These are phyloP conservation scores for Cicer judaicum DNA, from an alignment of 306 rosid genomes.

Conservation along the genomic window DNA sequence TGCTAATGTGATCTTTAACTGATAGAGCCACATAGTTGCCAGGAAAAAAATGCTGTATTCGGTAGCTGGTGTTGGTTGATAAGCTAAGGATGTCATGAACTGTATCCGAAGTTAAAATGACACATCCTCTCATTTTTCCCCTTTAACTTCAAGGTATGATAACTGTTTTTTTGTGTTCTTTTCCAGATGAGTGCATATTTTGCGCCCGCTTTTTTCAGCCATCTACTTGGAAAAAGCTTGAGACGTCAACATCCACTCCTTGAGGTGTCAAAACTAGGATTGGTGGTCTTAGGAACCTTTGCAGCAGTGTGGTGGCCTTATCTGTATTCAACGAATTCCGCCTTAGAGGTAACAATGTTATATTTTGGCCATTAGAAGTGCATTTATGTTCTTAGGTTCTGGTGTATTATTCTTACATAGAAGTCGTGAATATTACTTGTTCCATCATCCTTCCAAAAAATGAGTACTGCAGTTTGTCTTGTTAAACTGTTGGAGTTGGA, in stretches of 20 bases:
- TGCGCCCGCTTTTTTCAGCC: constrained; percentile 94
- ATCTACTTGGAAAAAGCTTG: constrained; percentile 85
- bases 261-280: constrained; percentile 77
- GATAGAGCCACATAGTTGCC: constrained; percentile 27
- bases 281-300: constrained; percentile 77
- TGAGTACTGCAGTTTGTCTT: no score
- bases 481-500: no score
- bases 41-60: constrained; percentile 7
- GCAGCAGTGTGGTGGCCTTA: constrained; percentile 89
- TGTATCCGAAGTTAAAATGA: constrained; percentile 10
- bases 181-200: constrained; percentile 90
- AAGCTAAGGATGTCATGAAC: constrained; percentile 20
- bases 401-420: not conserved
- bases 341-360: constrained; percentile 59
- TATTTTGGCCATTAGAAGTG: constrained; percentile 16
- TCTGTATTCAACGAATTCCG: constrained; percentile 66
- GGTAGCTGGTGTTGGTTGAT: not conserved
- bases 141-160: not conserved
- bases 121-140: not conserved
- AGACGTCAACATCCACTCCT: constrained; percentile 68
- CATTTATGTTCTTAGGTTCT: constrained; percentile 1
- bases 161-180: constrained; percentile 39
- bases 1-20: constrained; percentile 28
- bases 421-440: not conserved
- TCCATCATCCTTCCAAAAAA: not conserved